Conservation (phyloP, 257 asterid species). For the Leptodermis oblonga region DNA sequence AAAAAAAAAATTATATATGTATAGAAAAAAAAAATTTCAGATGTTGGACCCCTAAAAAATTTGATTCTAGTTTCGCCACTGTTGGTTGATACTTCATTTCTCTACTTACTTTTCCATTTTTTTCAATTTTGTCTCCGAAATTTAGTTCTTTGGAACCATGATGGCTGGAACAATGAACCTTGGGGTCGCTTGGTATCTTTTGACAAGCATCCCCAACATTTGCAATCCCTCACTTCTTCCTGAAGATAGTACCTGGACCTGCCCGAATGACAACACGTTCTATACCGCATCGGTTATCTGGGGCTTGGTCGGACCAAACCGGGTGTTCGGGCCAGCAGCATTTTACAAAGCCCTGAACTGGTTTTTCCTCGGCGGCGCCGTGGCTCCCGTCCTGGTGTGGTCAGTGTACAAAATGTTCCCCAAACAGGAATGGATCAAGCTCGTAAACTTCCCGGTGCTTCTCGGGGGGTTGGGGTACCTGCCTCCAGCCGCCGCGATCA, state of each 20-base stretch:
- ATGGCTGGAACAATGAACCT: conserved; percentile 61
- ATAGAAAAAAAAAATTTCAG: too few relatives aligned
- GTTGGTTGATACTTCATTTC: too few relatives aligned
- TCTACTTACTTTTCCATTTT: too few relatives aligned
- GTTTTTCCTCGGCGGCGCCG: conserved; percentile 53
- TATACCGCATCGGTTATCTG: conserved; percentile 74
- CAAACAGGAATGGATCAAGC: conserved; percentile 43
- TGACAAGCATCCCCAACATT: conserved; percentile 22
- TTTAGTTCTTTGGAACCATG: conserved; percentile 54
- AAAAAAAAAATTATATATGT: too few relatives aligned
- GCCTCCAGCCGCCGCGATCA: conserved; percentile 68
- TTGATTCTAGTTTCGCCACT: too few relatives aligned
- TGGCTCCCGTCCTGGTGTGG: conserved; percentile 53
- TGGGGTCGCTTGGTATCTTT: conserved; percentile 60
- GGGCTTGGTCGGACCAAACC: conserved; percentile 69
- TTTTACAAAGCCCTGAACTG: conserved; percentile 58
- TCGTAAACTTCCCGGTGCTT: conserved; percentile 59
- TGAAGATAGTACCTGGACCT: conserved; percentile 63
- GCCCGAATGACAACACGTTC: conserved; percentile 53
- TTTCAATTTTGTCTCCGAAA: too few relatives aligned
- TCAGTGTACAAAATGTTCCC: conserved; percentile 44
- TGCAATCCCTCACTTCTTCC: conserved; percentile 55
- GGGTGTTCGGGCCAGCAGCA: conserved; percentile 52
- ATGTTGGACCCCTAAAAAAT: too few relatives aligned
- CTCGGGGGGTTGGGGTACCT: conserved; percentile 48